Base-by-base conservation (phyloP, 345 rosid species). In the Pugionium dolabratum region DNA sequence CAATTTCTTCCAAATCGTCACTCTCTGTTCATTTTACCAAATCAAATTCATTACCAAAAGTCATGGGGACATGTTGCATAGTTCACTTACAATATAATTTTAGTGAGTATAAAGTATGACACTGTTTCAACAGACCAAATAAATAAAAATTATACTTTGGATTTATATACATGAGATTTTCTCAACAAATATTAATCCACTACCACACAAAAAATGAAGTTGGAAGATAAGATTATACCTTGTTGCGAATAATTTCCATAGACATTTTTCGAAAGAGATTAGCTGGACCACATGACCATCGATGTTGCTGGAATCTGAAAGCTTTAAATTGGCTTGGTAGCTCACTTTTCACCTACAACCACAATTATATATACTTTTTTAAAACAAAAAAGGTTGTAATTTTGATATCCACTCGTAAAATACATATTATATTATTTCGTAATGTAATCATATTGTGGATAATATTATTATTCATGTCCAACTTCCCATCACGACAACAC, bases 271-370 rank as follows among this genome's bases (percentile, higher is more conserved):
- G 77, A 75, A 85, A 85, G 54, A 85, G 85, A 74, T 82, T 85
- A 48, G 90, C 90, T 55, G 87, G 90, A 48, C 90, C 87, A 54
- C 90, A 85, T 1, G 90, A 85, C 90, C 90, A 85, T 27, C 90
- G 75, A 43, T 85, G 85, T 10, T 85, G 90, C 64, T 85, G 90
- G 74, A 73, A 80, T 44, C 85, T 74, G 33, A 75, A 85, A 2
- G 87, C 87, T 9, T 78, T 81, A 50, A 82, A 79, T 6, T 84
- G 82, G 65, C 90, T 85, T 39, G 85, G 90, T 9, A 85, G 50
- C 74, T 85, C 90, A 75, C 79, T 85, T 76, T 75, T 85, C 72
- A 82, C 90, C 89, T 84, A 51, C 46, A 50, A 60, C 6, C 32
- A 7, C 47, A 30, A 9, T 1, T 32, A 2, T n/a, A 2, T n/a